Percentiles rank a stretch among this genome's conserved stretches.
These are phyloP conservation scores for Neurospora tetraspora DNA, from an alignment of 495 filamentous ascomycete genomes.

Conservation along the genomic window DNA sequence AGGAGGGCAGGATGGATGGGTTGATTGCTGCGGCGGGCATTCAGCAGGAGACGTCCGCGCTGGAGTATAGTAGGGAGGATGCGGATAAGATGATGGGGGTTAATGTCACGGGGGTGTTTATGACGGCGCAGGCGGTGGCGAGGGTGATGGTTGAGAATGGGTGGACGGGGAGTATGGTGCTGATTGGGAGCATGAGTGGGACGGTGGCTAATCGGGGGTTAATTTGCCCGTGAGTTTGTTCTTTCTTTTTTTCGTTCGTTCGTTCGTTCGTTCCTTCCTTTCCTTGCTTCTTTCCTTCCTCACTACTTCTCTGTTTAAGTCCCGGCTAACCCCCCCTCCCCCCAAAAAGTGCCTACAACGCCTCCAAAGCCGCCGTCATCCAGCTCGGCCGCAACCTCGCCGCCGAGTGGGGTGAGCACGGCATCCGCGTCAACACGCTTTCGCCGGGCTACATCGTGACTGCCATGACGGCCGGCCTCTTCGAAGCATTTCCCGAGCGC, in stretches of 20 bases:
- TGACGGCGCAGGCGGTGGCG: slow-evolving; percentile 68
- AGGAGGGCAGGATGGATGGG: slow-evolving; percentile 67
- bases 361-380: slow-evolving; percentile 79
- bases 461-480: slow-evolving; percentile 76
- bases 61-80: slow-evolving; percentile 58
- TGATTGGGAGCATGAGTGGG: slow-evolving; percentile 75
- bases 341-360: slow-evolving; percentile 64
- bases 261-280: neutral
- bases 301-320: neutral
- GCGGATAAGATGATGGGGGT: slow-evolving; percentile 57
- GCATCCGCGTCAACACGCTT: slow-evolving; percentile 91
- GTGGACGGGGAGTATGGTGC: slow-evolving; percentile 52
- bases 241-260: neutral
- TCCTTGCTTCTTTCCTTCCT: neutral
- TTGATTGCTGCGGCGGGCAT: slow-evolving; percentile 74
- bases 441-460: slow-evolving; percentile 94
- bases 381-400: slow-evolving; percentile 83
- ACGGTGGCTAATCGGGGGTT: slow-evolving; percentile 60
- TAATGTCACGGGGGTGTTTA: slow-evolving; percentile 68
- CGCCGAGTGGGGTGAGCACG: slow-evolving; percentile 72
- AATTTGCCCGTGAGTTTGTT: slow-evolving; percentile 33
- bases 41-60: slow-evolving; percentile 60
- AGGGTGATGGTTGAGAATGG: slow-evolving; percentile 59
- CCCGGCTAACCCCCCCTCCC: neutral
- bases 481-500: slow-evolving; percentile 65